Conservation (phyloP, 1,284 basidiomycete species). For the Tremellales sp. region DNA sequence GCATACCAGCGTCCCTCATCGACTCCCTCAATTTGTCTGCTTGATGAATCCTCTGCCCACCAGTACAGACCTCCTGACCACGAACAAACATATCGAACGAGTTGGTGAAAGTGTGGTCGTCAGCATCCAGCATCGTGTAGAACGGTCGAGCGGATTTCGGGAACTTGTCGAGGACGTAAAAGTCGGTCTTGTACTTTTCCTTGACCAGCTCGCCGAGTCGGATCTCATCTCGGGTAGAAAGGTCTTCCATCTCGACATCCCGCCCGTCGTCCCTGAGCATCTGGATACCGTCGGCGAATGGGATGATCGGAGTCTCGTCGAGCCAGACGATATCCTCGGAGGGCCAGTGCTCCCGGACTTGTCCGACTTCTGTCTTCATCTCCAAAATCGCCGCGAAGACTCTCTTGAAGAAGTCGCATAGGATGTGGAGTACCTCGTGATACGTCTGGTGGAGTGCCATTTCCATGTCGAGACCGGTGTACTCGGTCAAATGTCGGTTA, state of each 20-base stretch:
- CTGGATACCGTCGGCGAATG: conserved; percentile 51
- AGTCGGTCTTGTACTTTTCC: conserved; percentile 88
- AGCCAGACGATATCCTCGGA: conserved; percentile 38
- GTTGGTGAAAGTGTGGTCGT: conserved; percentile 48
- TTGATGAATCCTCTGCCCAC: conserved; percentile 52
- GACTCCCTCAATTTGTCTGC: conserved; percentile 47
- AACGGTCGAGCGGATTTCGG: conserved; percentile 86
- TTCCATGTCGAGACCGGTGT: conserved; percentile 56
- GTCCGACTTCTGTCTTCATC: conserved; percentile 50
- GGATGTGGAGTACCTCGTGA: conserved; percentile 49
- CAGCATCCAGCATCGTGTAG: conserved; percentile 72
- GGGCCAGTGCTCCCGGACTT: conserved; percentile 51
- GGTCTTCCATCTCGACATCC: conserved; percentile 39
- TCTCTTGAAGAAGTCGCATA: conserved; percentile 45
- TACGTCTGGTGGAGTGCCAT: conserved; percentile 55
- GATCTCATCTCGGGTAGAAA: conserved; percentile 63
- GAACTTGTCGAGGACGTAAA: conserved; percentile 94
- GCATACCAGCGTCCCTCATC: conserved; percentile 35
- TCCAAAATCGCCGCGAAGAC: conserved; percentile 48
- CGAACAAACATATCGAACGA: conserved; percentile 56
- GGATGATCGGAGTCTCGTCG: conserved; percentile 41
- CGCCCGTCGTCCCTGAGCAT: conserved; percentile 42
- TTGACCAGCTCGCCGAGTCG: conserved; percentile 80
- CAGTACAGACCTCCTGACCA: conserved; percentile 52
- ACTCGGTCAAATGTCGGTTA: conserved; percentile 56